Percentiles rank a stretch among this genome's conserved stretches.
Conservation (phyloP, 208 protist species). For the Trypanosoma cruzi region DNA sequence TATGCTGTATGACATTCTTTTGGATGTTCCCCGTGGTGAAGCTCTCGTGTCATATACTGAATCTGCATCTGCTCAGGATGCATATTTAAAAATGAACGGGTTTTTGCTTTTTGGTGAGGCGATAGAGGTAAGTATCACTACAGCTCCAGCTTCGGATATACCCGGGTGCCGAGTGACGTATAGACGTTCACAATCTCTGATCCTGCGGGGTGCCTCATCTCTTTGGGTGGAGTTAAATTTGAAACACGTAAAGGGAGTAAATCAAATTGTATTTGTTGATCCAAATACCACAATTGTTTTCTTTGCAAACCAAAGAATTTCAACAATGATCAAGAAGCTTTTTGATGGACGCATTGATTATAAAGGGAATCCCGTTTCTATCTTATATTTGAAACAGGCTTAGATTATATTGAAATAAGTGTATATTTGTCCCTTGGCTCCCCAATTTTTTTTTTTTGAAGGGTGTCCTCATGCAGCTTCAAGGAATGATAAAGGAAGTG, state of each 20-base stretch:
- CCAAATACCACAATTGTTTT: constrained; percentile 47
- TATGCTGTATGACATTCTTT: constrained; percentile 60
- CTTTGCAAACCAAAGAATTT: constrained; percentile 28
- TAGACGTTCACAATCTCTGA: constrained; percentile 37
- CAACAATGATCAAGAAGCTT: constrained; percentile 27
- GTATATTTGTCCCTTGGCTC: constrained; percentile 12
- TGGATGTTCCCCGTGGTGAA: constrained; percentile 45
- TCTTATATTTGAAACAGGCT: constrained; percentile 43
- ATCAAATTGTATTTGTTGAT: constrained; percentile 38
- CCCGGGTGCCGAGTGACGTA: constrained; percentile 56
- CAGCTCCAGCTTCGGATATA: constrained; percentile 45
- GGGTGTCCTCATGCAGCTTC: constrained; percentile 19
- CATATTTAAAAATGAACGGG: constrained; percentile 63
- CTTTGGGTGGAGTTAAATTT: constrained; percentile 56
- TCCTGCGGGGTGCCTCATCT: constrained; percentile 55
- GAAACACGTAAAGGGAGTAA: constrained; percentile 49
- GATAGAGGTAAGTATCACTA: constrained; percentile 47
- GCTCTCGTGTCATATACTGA: constrained; percentile 61
- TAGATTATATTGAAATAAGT: constrained; percentile 12
- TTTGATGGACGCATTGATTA: constrained; percentile 35
- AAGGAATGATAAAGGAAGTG: constrained; percentile 27
- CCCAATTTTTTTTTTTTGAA: constrained; percentile 13
- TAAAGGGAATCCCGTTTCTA: constrained; percentile 32
- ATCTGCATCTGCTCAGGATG: constrained; percentile 62
- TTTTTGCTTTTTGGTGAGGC: constrained; percentile 57